Conservation (phyloP, 73 alveolate genomes). For the Paramecium pentaurelia region DNA sequence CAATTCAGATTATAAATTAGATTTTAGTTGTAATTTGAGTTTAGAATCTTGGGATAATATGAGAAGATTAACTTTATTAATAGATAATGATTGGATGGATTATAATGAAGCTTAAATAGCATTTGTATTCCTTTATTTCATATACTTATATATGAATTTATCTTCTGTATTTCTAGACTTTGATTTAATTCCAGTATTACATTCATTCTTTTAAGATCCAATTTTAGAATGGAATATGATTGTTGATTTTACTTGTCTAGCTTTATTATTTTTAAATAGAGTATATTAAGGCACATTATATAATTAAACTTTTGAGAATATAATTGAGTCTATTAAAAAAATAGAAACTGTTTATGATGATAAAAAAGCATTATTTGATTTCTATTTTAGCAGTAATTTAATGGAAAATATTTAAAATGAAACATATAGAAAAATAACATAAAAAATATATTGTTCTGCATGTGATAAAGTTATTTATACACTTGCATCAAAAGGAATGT, state of each 20-base stretch:
- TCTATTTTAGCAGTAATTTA: slow-evolving; percentile 20
- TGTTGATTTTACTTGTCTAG: not conserved
- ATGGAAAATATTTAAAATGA: slow-evolving; percentile 43
- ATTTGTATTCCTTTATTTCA: not conserved
- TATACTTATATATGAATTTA: not conserved
- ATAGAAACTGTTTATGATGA: slow-evolving; percentile 3
- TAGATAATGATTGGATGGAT: not conserved
- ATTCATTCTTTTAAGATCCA: not conserved
- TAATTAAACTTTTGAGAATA: slow-evolving; percentile 5
- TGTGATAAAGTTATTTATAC: not conserved
- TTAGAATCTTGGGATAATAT: slow-evolving; percentile 48
- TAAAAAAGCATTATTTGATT: slow-evolving; percentile 30
- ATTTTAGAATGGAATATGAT: slow-evolving; percentile 29
- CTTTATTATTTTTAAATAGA: slow-evolving; percentile 23
- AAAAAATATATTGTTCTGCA: slow-evolving; percentile 28
- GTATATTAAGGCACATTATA: slow-evolving; percentile 9
- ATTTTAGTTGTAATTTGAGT: slow-evolving; percentile 42
- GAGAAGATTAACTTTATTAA: slow-evolving; percentile 14
- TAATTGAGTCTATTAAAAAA: not conserved
- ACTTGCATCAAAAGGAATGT: not conserved
- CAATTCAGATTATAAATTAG: slow-evolving; percentile 39
- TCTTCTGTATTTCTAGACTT: slow-evolving; percentile 35
- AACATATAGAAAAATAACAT: slow-evolving; percentile 39
- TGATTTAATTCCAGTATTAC: not conserved
- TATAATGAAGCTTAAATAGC: slow-evolving; percentile 25